Base-by-base conservation (phyloP, 306 rosid genomes). In the Parietaria judaica region DNA sequence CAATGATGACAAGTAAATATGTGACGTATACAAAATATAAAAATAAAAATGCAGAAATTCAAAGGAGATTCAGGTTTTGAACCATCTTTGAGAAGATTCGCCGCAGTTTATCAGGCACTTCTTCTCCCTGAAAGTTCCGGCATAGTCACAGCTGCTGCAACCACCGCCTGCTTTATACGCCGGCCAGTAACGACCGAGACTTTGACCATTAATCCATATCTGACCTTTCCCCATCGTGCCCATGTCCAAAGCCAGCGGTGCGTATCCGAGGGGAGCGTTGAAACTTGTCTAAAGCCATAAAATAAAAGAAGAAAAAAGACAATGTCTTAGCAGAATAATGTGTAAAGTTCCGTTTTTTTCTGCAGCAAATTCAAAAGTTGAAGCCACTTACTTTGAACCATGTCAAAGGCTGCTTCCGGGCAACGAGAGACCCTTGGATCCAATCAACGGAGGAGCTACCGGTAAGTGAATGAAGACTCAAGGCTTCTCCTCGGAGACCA, bases 1-100 rank as follows among this genome's bases (percentile, higher is more conserved):
- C 9, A n/a, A 49, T 49, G 50, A 46, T 46, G 11, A 76, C 51
- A 39, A 73, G 51, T 50, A 64, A 65, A 48, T 63, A 52, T 11
- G 16, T 6, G 38, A 14, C 50, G 71, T 23, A 23, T 23, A 23
- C 1, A 23, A 23, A 61, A 36, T 54, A 62, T 49, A 51, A 64
- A 34, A 8, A n/a, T 56, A 14, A 17, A n/a, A 52, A 54, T 16
- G 76, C 34, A 3, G 54, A 65, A 67, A 48, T 58, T 61, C 11
- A 54, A 45, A 11, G 31, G 68, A 54, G 56, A 61, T 53, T 16
- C 16, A 3, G 3, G 37, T 17, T 48, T 73, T 66, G 62, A 65
- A 94, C 99, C 99, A 94, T 88, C 94, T 74, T 70, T 94, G 99
- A 63, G 99, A 88, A 66, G 99, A 79, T 79, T 86, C 87, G 45